Evolutionary conservation across 768 basidiomycete species (phyloP).

Genomic region (Chalciporus piperatus): DNA sequence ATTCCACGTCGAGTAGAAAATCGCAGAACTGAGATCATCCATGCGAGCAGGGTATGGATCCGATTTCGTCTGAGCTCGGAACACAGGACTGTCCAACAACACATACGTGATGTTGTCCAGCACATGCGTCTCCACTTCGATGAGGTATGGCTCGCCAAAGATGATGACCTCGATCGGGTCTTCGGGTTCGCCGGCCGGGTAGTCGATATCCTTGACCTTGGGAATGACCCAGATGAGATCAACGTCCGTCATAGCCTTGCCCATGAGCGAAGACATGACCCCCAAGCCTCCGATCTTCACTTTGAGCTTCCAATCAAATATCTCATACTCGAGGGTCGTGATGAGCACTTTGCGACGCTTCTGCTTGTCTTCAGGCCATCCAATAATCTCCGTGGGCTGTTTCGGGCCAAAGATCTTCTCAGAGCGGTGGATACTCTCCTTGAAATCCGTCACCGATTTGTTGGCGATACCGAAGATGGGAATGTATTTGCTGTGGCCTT

Average conservation of each 20-base stretch:
- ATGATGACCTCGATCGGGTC: conserved; percentile 96
- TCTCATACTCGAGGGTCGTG: conserved; percentile 91
- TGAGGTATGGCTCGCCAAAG: conserved; percentile 92
- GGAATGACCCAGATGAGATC: conserved; percentile 93
- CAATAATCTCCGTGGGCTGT: conserved; percentile 70
- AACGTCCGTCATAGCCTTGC: conserved; percentile 97
- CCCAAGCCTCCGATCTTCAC: conserved; percentile 97
- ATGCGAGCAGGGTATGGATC: conserved; percentile 96
- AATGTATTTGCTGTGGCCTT: conserved; percentile 75
- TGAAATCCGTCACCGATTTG: conserved; percentile 70
- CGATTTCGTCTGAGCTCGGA: conserved; percentile 93
- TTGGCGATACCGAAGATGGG: conserved; percentile 73
- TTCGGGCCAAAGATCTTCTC: conserved; percentile 75
- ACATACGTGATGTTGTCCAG: conserved; percentile 96
- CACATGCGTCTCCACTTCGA: conserved; percentile 91
- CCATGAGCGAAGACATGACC: conserved; percentile 98
- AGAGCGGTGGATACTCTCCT: conserved; percentile 55
- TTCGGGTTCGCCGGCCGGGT: conserved; percentile 86
- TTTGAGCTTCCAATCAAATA: conserved; percentile 96
- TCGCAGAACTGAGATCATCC: conserved; percentile 95
- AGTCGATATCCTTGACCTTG: conserved; percentile 93
- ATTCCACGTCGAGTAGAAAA: conserved; percentile 98
- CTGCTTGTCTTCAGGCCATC: conserved; percentile 94
- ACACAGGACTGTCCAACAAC: conserved; percentile 91
- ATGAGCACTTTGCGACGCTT: conserved; percentile 92